Conservation (phyloP, 805 yeast species). For the Zygoascus ofunaensis region DNA sequence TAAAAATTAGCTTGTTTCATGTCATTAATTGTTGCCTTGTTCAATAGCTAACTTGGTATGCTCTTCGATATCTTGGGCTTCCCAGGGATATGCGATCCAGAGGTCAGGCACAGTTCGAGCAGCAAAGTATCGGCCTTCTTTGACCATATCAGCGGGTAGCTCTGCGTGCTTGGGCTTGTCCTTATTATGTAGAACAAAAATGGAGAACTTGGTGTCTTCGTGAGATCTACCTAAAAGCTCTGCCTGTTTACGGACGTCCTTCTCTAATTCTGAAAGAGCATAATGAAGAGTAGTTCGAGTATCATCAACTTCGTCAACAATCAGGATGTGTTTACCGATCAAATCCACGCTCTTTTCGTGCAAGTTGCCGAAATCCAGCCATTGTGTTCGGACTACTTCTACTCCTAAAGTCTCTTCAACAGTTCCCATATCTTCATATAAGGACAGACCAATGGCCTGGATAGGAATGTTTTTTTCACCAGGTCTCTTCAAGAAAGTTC, state of each 20-base stretch:
- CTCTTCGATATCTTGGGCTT: conserved; percentile 67
- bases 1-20: no score
- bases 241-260: conserved; percentile 55
- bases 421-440: conserved; percentile 67
- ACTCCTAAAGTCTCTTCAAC: conserved; percentile 55
- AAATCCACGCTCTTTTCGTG: conserved; percentile 62
- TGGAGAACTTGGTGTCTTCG: conserved; percentile 57
- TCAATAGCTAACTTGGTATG: conserved; percentile 57
- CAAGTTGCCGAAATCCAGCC: conserved; percentile 76
- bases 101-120: conserved; percentile 66
- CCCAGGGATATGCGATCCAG: conserved; percentile 93
- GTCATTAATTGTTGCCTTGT: conserved; percentile 52
- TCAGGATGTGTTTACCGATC: conserved; percentile 70
- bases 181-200: conserved; percentile 80
- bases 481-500: conserved; percentile 83
- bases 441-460: conserved; percentile 87
- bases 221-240: conserved; percentile 46
- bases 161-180: conserved; percentile 72
- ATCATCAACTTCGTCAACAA: conserved; percentile 88
- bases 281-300: conserved; percentile 84
- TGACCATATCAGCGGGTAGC: conserved; percentile 53
- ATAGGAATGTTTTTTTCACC: conserved; percentile 85
- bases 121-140: conserved; percentile 57
- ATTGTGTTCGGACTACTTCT: conserved; percentile 80
- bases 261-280: conserved; percentile 66